Conservation (phyloP, 1,284 basidiomycete species). For the Fomitiporia mediterranea region DNA sequence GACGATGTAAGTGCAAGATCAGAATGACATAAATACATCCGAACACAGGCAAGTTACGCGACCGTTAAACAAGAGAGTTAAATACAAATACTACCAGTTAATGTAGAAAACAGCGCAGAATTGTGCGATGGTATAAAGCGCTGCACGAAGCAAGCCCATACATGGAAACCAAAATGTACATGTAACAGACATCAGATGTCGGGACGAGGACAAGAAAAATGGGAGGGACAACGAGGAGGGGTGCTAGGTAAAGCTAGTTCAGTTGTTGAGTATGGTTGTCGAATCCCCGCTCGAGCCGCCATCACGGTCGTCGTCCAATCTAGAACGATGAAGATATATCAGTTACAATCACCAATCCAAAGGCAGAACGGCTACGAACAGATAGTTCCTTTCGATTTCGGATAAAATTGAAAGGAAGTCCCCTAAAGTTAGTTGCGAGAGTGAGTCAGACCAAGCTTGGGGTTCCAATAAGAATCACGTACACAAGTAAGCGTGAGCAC, state of each 20-base stretch:
- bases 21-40: background rate
- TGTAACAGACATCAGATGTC: background rate
- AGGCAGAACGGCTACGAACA: conserved; percentile 43
- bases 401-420: conserved; percentile 85
- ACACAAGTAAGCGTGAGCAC: conserved; percentile 78
- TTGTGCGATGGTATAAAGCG: conserved; percentile 1
- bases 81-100: conserved; percentile 5
- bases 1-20: no score
- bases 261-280: conserved; percentile 42
- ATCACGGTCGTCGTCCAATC: conserved; percentile 72
- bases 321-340: conserved; percentile 30
- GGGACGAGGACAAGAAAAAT: background rate
- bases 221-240: background rate
- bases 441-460: conserved; percentile 22
- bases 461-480: conserved; percentile 29
- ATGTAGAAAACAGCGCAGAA: background rate
- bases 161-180: background rate
- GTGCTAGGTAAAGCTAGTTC: conserved; percentile 11
- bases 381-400: conserved; percentile 83
- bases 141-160: background rate
- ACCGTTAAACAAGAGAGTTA: background rate
- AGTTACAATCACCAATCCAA: conserved; percentile 16
- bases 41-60: background rate
- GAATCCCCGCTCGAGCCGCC: conserved; percentile 54
- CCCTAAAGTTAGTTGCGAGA: conserved; percentile 43